These are phyloP conservation scores for Globisporangium yorkense DNA, from an alignment of 352 stramenopile species.

Conservation along the genomic window DNA sequence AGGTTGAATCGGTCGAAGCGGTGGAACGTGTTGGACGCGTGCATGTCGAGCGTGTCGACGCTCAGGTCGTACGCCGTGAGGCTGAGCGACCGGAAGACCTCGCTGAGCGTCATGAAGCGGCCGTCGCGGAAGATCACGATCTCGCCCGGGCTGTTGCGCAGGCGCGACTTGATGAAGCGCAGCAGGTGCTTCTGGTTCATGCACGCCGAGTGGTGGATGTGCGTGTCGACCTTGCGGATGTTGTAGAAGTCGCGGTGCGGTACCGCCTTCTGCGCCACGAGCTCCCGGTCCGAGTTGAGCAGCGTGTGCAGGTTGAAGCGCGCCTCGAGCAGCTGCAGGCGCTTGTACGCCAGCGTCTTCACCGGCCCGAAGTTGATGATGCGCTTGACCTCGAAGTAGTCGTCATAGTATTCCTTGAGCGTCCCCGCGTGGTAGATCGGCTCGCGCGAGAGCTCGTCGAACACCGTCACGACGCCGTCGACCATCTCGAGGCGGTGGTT, in stretches of 20 bases:
- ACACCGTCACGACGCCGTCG: conserved; percentile 57
- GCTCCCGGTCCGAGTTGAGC: conserved; percentile 94
- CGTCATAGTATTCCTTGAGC: conserved; percentile 63
- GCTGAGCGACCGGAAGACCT: conserved; percentile 91
- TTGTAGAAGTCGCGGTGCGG: conserved; percentile 99
- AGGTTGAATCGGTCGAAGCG: conserved; percentile 99
- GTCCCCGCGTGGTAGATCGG: conserved; percentile 34
- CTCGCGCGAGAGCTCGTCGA: conserved; percentile 16
- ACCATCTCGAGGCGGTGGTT: conserved; percentile 46
- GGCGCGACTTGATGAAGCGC: conserved; percentile 85
- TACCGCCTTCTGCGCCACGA: conserved; percentile 93
- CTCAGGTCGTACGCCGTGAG: conserved; percentile 97
- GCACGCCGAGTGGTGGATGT: conserved; percentile 96
- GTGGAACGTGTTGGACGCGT: conserved; percentile 99
- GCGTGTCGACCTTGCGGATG: conserved; percentile 97
- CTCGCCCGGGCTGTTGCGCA: conserved; percentile 80
- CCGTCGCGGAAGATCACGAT: conserved; percentile 96
- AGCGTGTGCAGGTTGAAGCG: conserved; percentile 96
- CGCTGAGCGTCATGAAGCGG: conserved; percentile 93
- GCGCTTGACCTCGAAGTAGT: conserved; percentile 78
- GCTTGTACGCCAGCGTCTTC: conserved; percentile 85
- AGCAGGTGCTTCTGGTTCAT: conserved; percentile 97
- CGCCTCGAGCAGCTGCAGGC: conserved; percentile 85
- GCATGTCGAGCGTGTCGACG: conserved; percentile 98
- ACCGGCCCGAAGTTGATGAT: conserved; percentile 86